phyloP scores from a whole-genome alignment of 371 early-diverging fungal genomes.

The Saksenaea oblongispora region DNA sequence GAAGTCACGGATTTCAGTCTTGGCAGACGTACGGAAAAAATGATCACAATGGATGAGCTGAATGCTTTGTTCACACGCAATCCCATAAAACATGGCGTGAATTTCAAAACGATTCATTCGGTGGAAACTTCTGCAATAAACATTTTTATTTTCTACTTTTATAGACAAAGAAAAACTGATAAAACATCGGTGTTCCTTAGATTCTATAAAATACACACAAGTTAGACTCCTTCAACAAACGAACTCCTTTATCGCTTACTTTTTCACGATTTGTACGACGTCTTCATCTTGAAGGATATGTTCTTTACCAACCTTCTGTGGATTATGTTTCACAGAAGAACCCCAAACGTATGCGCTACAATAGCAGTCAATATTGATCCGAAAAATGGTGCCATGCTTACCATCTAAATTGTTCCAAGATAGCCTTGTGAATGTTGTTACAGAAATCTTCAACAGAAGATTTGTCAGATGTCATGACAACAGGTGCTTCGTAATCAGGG shows the following conservation, averaged over 20 bases:
- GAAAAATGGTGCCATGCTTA: conserved; percentile 26
- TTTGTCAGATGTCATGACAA: conserved; percentile 83
- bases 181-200: background rate
- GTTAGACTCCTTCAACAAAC: background rate
- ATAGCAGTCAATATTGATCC: background rate
- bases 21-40: no score
- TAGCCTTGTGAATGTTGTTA: conserved; percentile 96
- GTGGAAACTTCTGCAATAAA: no score
- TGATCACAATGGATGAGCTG: no score
- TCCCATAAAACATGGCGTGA: no score
- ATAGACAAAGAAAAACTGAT: background rate
- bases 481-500: conserved; percentile 97
- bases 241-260: conserved; percentile 15
- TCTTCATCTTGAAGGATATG: conserved; percentile 97
- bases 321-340: conserved; percentile 96
- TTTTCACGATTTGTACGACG: conserved; percentile 95
- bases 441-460: conserved; percentile 95
- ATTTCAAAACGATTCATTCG: no score
- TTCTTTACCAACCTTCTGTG: conserved; percentile 99
- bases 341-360: conserved; percentile 98
- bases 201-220: background rate
- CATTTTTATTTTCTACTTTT: background rate
- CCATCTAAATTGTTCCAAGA: conserved; percentile 95
- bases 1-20: no score
- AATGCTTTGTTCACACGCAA: no score